Conservation (phyloP, 2,329 filamentous ascomycete genomes). For the Chaetomiaceae sp. region DNA sequence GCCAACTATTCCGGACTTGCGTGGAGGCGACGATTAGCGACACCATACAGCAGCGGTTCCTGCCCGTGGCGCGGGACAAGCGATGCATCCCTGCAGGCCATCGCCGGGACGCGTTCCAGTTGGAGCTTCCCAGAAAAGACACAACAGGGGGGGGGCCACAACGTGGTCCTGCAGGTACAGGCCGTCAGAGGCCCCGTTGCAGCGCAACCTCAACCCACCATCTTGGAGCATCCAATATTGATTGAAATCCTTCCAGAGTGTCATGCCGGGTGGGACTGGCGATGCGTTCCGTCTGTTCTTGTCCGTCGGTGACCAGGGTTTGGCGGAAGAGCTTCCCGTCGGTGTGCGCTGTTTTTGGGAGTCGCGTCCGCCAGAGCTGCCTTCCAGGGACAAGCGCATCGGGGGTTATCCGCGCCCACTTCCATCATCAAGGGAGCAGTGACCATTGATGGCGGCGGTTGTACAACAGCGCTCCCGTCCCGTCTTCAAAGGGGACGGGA, state of each 20-base stretch:
- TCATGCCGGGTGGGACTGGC: conserved; percentile 6
- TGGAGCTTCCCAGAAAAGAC: conserved; percentile 17
- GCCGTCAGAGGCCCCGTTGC: too few species aligned
- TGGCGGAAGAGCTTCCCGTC: neutral
- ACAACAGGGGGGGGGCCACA: neutral
- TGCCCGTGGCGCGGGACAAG: conserved; percentile 12
- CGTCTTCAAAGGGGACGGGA: too few species aligned
- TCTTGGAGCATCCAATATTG: neutral
- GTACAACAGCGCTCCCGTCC: too few species aligned
- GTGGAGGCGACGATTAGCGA: too few species aligned
- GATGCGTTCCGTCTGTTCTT: neutral
- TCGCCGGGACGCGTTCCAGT: conserved; percentile 23
- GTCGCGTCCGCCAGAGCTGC: neutral
- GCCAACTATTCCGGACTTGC: too few species aligned
- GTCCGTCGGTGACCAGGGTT: neutral
- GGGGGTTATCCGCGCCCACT: too few species aligned
- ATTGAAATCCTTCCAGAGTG: conserved; percentile 3
- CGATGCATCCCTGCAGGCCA: conserved; percentile 18
- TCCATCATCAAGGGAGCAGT: too few species aligned
- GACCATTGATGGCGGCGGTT: too few species aligned
- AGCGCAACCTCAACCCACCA: conserved; percentile 17
- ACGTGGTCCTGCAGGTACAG: conserved; percentile 10
- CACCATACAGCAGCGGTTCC: too few species aligned
- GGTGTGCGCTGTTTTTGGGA: neutral
- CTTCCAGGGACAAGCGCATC: too few species aligned